A percentile compares a stretch with the other conserved stretches of the same genome.
These are phyloP conservation scores for Russula dissimulans DNA, from an alignment of 768 basidiomycete genomes.

Conservation along the genomic window DNA sequence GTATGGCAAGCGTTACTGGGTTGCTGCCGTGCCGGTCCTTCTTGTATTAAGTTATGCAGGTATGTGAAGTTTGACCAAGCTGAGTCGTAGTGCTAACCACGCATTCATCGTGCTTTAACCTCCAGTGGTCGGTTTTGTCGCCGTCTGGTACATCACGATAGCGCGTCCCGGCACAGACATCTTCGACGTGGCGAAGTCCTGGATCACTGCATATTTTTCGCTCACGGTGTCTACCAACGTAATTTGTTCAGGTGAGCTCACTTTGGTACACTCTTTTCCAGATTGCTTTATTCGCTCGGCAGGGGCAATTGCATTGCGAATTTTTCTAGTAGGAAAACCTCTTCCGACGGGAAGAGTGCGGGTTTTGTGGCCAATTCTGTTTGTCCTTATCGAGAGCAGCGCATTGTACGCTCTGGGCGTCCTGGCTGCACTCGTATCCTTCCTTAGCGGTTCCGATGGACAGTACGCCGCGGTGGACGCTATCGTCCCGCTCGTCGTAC, in stretches of 20 bases:
- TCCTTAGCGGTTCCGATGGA: not conserved
- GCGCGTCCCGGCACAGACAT: not conserved
- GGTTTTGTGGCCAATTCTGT: not conserved
- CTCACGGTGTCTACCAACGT: not conserved
- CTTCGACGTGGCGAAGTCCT: not conserved
- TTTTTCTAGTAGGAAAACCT: not conserved
- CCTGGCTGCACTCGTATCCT: not conserved
- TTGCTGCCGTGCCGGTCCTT: not conserved
- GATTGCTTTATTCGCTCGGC: not conserved
- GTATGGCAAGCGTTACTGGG: not conserved
- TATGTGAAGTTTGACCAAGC: not conserved
- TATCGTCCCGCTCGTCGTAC: not conserved
- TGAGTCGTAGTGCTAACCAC: too few species aligned
- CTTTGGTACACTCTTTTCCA: not conserved
- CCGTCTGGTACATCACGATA: not conserved
- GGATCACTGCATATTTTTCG: not conserved
- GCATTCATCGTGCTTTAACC: too few species aligned
- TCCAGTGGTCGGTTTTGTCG: too few species aligned
- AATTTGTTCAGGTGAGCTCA: not conserved
- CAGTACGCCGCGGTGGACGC: not conserved
- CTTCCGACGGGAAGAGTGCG: not conserved
- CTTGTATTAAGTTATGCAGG: not conserved
- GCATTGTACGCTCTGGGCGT: not conserved
- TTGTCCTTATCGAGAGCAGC: slow-evolving; percentile 1
- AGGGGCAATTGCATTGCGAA: slow-evolving; percentile 3